Evolutionary conservation across 2,329 filamentous ascomycete species (phyloP).

Genomic region (Penicillium brevicompactum): DNA sequence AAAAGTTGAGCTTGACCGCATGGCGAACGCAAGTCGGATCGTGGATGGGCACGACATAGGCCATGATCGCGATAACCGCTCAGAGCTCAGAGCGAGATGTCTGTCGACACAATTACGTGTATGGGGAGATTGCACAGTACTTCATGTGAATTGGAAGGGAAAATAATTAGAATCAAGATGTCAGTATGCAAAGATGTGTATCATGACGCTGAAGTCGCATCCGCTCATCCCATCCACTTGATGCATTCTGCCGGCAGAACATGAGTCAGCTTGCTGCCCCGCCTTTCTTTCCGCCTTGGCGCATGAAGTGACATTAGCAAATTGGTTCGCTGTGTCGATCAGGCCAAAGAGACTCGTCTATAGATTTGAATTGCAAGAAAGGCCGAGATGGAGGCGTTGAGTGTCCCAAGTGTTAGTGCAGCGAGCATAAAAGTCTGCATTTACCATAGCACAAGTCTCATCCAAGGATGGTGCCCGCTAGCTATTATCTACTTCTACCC

Average conservation of each 20-base stretch:
- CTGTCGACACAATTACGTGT: neutral
- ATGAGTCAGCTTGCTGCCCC: slow-evolving; percentile 11
- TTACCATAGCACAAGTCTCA: too few species aligned
- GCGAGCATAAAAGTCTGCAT: too few species aligned
- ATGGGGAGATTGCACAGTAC: too few species aligned
- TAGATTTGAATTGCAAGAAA: too few species aligned
- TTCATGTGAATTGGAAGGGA: too few species aligned
- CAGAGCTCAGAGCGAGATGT: slow-evolving; percentile 1
- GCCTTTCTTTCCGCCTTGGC: neutral
- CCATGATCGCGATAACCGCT: slow-evolving; percentile 60
- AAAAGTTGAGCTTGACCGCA: slow-evolving; percentile 77
- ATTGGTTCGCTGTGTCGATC: too few species aligned
- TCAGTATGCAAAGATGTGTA: neutral
- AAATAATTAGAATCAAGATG: neutral
- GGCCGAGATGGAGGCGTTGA: too few species aligned
- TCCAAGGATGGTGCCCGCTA: too few species aligned
- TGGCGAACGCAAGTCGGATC: slow-evolving; percentile 87
- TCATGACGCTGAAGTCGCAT: slow-evolving; percentile 1
- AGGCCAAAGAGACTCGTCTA: too few species aligned
- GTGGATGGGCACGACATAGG: slow-evolving; percentile 93
- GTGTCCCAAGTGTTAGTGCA: too few species aligned
- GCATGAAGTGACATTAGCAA: too few species aligned
- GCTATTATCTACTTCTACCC: too few species aligned
- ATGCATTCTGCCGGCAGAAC: neutral
- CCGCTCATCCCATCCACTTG: neutral